Percentiles rank a stretch among this genome's conserved stretches.
Evolutionary conservation across 1,284 basidiomycete species (phyloP).

Genomic region (Sporisorium iseilematis-ciliati): DNA sequence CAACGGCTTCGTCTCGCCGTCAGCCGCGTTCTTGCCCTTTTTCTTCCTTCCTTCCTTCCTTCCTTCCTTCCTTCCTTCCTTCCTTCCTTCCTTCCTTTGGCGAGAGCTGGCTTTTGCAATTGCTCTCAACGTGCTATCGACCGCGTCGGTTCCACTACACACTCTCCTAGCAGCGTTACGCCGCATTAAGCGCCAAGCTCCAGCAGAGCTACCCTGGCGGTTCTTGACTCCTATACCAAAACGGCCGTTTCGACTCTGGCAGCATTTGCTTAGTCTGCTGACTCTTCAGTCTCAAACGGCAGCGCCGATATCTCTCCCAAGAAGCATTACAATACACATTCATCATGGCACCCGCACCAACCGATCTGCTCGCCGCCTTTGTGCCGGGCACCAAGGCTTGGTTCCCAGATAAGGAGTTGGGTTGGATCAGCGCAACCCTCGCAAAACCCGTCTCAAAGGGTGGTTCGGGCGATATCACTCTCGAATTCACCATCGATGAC

Average conservation of each 20-base stretch:
- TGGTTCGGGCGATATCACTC: constrained; percentile 51
- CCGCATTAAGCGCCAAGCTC: neutral
- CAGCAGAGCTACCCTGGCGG: constrained; percentile 31
- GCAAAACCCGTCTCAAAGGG: constrained; percentile 70
- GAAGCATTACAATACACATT: neutral
- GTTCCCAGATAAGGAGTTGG: constrained; percentile 91
- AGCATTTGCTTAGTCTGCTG: neutral
- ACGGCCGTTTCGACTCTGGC: neutral
- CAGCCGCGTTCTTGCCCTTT: neutral
- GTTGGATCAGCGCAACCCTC: constrained; percentile 91
- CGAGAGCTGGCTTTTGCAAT: constrained; percentile 44
- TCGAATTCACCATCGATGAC: constrained; percentile 65
- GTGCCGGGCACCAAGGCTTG: constrained; percentile 71
- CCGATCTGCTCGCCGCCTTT: constrained; percentile 65
- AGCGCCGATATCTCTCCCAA: constrained; percentile 1
- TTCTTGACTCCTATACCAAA: constrained; percentile 7
- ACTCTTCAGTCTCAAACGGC: constrained; percentile 8
- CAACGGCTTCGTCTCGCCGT: constrained; percentile 3
- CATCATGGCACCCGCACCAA: constrained; percentile 50
- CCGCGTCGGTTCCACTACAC: neutral
- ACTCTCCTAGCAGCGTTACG: neutral
- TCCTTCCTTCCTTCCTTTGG: neutral
- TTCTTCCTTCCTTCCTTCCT: neutral
- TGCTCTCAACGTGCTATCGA: neutral
- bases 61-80: neutral